Evolutionary conservation across 306 rosid species (phyloP).

Genomic region (Crataegus laevigata): DNA sequence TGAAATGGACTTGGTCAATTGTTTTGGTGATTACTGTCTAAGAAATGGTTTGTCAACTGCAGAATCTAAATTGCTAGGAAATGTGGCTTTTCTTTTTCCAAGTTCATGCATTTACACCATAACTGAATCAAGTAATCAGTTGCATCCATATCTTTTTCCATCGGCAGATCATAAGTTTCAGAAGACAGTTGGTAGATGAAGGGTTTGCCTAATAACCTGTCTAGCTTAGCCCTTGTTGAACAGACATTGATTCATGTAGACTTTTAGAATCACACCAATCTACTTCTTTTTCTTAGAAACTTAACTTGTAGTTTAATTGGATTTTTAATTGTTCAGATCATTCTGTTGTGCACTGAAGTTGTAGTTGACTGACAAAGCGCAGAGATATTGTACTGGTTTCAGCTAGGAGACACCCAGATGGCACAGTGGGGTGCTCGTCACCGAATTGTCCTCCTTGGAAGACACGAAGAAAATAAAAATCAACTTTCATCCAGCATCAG

Average conservation of each 20-base stretch:
- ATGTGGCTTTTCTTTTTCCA: neutral
- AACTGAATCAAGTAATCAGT: neutral
- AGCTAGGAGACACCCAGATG: conserved; percentile 19
- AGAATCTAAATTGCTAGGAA: too few relatives aligned
- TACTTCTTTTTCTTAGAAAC: neutral
- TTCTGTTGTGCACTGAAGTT: neutral
- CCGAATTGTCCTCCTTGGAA: conserved; percentile 18
- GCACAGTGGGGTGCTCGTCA: conserved; percentile 35
- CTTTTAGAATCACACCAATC: neutral
- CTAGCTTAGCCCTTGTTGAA: neutral
- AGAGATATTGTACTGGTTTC: neutral
- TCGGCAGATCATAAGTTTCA: neutral
- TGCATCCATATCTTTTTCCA: neutral
- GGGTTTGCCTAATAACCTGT: neutral
- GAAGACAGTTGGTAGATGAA: neutral
- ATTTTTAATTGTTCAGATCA: neutral
- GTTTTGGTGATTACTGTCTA: neutral
- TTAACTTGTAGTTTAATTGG: neutral
- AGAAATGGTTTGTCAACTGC: neutral
- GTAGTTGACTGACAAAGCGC: neutral
- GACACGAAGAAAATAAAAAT: conserved; percentile 20
- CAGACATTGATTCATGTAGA: neutral
- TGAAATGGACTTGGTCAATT: neutral
- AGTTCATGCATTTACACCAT: neutral
- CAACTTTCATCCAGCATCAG: conserved; percentile 20